Conservation (phyloP, 177 flowering plant species). For the Telopea speciosissima region DNA sequence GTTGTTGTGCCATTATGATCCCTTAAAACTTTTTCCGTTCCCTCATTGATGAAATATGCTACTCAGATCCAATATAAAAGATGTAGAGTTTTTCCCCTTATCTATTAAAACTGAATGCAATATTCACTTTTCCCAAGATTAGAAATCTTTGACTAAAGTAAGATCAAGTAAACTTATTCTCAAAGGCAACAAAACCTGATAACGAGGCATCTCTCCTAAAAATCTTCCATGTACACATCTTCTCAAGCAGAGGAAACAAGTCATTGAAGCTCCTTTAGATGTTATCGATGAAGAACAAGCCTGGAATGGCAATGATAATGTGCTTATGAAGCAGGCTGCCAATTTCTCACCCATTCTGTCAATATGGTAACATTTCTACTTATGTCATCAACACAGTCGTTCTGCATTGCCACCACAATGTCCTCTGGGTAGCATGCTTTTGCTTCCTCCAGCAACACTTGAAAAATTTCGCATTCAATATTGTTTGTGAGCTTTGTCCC, state of each 20-base stretch:
- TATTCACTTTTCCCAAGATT: too few relatives aligned
- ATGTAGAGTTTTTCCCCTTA: too few relatives aligned
- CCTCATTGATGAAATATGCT: too few relatives aligned
- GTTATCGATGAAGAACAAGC: background rate
- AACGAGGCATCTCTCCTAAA: background rate
- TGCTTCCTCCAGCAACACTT: constrained; percentile 83
- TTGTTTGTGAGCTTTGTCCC: constrained; percentile 73
- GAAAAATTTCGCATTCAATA: constrained; percentile 89
- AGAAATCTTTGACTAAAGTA: too few relatives aligned
- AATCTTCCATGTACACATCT: background rate
- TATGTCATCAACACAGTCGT: constrained; percentile 72
- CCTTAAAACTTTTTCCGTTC: too few relatives aligned
- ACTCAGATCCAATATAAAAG: too few relatives aligned
- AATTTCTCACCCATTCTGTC: constrained; percentile 61
- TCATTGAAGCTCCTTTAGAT: background rate
- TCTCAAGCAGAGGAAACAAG: background rate
- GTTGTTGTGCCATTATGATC: too few relatives aligned
- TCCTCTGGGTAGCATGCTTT: constrained; percentile 67
- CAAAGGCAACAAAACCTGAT: background rate
- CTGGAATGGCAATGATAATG: background rate
- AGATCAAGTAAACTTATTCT: too few relatives aligned
- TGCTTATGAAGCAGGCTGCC: constrained; percentile 28
- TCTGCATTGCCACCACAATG: constrained; percentile 60
- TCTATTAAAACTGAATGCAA: too few relatives aligned
- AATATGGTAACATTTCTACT: constrained; percentile 52